Evolutionary conservation across 106 monocot genomes (phyloP), one percentile per base, ranked within the genome.

Genomic region (Platanthera zijinensis): DNA sequence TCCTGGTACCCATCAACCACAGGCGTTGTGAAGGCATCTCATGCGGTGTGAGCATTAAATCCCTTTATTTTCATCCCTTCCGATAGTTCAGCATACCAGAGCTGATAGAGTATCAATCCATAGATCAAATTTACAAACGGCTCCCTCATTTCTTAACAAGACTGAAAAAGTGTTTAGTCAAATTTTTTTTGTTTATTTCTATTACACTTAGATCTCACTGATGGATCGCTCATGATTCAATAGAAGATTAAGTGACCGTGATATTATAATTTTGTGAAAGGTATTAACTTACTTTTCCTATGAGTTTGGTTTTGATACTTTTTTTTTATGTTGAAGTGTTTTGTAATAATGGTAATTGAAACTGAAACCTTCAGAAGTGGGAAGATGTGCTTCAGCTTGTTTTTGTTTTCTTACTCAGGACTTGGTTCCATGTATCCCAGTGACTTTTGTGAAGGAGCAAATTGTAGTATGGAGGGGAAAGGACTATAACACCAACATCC

Each of bases 371-470:
- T 39, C 39, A 39, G 39, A 39, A 39, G 39, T 39, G 39, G 39
- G 39, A 39, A 39, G 39, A 39, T 39, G 39, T 3, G 39, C 39
- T 39, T 39, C 39, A 39, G 39, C 18, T 64, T 64, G 8, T 50
- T 72, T 32, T 75, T 57, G 10, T 57, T 72, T 68, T 77, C 28
- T 74, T 82, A 32, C 80, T 72, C 85, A 99, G 97, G 89, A 92
- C 50, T 80, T 99, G 76, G 89, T 99, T 75, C 92, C 97, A 22
- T 99, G 97, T 62, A 73, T 88, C 18, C 87, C 88, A 50, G 92
- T 99, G 57, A 90, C 89, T 57, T 99, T 99, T 80, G 82, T 92
- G 7, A 99, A 90, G 78, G 97, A 99, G 78, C 97, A 99, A 82
- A 87, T 99, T 82, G 90, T 97, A 12, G 48, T 94, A 25, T 99